Evolutionary conservation across 345 rosid genomes (phyloP).

Genomic region (Zanthoxylum bungeanum): DNA sequence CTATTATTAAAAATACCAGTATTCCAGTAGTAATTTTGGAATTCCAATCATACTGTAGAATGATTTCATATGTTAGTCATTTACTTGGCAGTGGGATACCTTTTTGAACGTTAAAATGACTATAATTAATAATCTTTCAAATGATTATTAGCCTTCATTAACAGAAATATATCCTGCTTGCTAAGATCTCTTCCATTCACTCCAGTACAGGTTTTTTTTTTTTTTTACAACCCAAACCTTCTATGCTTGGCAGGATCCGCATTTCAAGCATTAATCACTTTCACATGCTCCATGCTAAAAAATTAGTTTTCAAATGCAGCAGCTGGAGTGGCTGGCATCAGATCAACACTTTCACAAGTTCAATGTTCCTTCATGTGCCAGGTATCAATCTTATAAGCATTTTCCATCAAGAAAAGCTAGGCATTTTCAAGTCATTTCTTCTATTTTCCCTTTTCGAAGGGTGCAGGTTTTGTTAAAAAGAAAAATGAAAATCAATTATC

Average conservation of each 20-base stretch:
- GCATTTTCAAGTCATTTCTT: background rate
- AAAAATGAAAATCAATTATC: background rate
- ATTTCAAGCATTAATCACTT: background rate
- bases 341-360: background rate
- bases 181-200: background rate
- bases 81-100: background rate
- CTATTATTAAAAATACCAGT: background rate
- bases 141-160: background rate
- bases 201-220: background rate
- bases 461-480: too few relatives aligned
- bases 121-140: background rate
- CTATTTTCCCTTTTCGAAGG: background rate
- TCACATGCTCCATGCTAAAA: conserved; percentile 1
- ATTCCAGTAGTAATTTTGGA: background rate
- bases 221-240: background rate
- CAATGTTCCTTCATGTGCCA: background rate
- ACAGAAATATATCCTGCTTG: background rate
- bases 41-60: background rate
- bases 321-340: background rate
- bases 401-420: background rate
- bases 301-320: background rate
- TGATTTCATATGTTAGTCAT: background rate
- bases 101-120: background rate
- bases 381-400: background rate
- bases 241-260: background rate